Evolutionary conservation across 2,329 filamentous ascomycete species (phyloP).

Genomic region (Aspergillus quadrilineatus): DNA sequence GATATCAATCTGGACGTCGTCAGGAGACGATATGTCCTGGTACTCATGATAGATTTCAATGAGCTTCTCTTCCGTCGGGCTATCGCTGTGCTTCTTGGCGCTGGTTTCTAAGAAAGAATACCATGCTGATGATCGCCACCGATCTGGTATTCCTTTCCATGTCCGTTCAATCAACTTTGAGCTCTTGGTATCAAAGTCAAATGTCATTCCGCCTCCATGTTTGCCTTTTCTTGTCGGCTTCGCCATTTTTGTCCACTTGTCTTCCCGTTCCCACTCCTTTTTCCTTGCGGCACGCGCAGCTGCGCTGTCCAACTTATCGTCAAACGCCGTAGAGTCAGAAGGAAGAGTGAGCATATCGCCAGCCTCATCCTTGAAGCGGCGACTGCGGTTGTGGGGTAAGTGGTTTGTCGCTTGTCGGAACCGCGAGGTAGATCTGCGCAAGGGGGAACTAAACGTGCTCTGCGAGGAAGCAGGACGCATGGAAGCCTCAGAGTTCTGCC

Average conservation of each 20-base stretch:
- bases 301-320: constrained; percentile 49
- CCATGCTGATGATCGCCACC: constrained; percentile 92
- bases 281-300: constrained; percentile 52
- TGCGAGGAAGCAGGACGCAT: constrained; percentile 48
- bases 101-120: constrained; percentile 84
- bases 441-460: constrained; percentile 44
- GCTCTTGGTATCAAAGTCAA: constrained; percentile 78
- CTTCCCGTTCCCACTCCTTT: constrained; percentile 62
- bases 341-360: constrained; percentile 65
- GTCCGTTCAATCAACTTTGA: constrained; percentile 86
- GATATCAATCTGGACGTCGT: constrained; percentile 95
- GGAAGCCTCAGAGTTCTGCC: constrained; percentile 45
- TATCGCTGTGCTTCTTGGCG: constrained; percentile 63
- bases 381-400: constrained; percentile 54
- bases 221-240: constrained; percentile 45
- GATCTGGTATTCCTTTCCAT: constrained; percentile 97
- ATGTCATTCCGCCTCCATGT: constrained; percentile 61
- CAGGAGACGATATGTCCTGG: constrained; percentile 71
- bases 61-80: constrained; percentile 68
- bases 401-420: constrained; percentile 55
- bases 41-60: constrained; percentile 70
- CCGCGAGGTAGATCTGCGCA: constrained; percentile 41
- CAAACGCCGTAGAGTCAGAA: constrained; percentile 49
- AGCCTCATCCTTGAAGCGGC: constrained; percentile 58
- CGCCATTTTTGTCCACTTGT: constrained; percentile 69